Base-by-base conservation (phyloP, 1,139 yeast genomes). In the Candida frijolesensis region DNA sequence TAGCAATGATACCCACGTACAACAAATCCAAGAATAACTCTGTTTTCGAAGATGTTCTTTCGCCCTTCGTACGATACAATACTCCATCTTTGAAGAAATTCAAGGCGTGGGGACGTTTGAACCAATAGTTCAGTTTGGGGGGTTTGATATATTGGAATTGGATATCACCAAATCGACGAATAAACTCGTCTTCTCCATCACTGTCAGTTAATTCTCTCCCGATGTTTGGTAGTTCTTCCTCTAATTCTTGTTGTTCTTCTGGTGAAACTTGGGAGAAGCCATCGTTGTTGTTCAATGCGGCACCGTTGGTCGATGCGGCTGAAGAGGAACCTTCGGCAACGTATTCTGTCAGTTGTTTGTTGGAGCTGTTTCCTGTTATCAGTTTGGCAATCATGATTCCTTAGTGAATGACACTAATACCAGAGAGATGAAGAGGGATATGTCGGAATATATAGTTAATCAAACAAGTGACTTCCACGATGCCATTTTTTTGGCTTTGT, bases 1-100 rank as follows among this genome's bases (percentile, higher is more conserved):
- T 82, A 33, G 87, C 82, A 33, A 83, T 81, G 48, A 84, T 79
- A 2, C 87, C 89, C 55, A 84, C 89, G 57, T 84, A 84, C 58
- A 83, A 67, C 65, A 84, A 74, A 62, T 84, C 89, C 46, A 84
- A 65, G 57, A 84, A 84, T 63, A 84, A 72, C 59, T 84, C 89
- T 14, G 80, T 72, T 47, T 76, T 76, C 1, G 79, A 72, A 6
- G 84, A 74, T 18, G 72, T 63, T 39, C 89, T 64, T 60, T 83
- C 88, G 10, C 79, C 79, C 53, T 71, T 76, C 2, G 87, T 83
- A 18, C 88, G 67, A 62, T 73, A 82, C 34, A 84, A 66, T 2
- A 74, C 74, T 0, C 86, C 87, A 50, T 83, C 76, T 57, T 82
- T 73, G 66, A 83, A 83, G 60, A 80, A 84, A 59, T 84, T 84